Base-by-base conservation (phyloP, 257 asterid genomes). In the Agastache rugosa region DNA sequence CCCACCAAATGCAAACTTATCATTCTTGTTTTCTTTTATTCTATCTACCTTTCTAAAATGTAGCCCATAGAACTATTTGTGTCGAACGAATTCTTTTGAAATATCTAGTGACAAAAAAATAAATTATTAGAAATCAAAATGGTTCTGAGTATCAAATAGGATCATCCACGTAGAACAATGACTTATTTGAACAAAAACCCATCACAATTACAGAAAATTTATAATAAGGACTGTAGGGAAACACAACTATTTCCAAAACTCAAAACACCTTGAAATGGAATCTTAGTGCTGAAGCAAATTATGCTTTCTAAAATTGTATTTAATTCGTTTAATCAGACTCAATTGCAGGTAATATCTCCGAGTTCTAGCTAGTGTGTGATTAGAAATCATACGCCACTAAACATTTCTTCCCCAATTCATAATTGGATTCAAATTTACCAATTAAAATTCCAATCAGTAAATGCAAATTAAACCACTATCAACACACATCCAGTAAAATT, bases 271-370 rank as follows among this genome's bases (percentile, higher is more conserved):
- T 25, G 48, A 74, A 55, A 41, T 41, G 1, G 22, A 53, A 8
- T 17, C 47, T 34, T 54, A 62, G 23, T 35, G 63, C 42, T n/a
- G 8, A 48, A 34, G 16, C 29, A 64, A 47, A 27, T 35, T 69
- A 59, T 35, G 71, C 56, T 27, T 17, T 31, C 41, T 12, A 31
- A 62, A 29, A 53, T 37, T 9, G 16, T 22, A 77, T 61, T 48
- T 39, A 23, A 29, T 39, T 62, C 17, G 31, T n/a, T 6, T 51
- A 51, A 61, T 48, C 48, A 39, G 17, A 67, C 67, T 62, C 47
- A 53, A 71, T 56, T 41, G 45, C 60, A 19, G 23, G 31, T 25
- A 25, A 23, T 23, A 8, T 23, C 25, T 31, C 63, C 50, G 37
- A 37, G 16, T 59, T 72, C 50, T 29, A 41, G 71, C 48, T 42